phyloP scores from a whole-genome alignment of 257 asterid genomes.

The Lithospermum erythrorhizon region DNA sequence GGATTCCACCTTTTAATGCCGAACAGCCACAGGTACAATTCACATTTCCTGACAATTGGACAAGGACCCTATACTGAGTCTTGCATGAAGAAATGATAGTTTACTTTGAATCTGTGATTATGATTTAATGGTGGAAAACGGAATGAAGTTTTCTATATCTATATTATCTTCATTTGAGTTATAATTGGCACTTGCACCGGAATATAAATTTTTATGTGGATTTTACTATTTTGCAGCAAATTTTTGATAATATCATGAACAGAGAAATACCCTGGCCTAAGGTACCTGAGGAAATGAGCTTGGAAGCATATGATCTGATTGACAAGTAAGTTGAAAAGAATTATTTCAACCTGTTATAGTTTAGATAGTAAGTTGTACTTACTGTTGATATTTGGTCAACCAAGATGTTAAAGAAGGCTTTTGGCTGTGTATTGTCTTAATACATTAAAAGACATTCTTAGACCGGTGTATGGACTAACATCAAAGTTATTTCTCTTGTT shows the following conservation, averaged over 20 bases:
- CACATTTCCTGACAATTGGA: neutral
- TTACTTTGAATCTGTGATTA: too few relatives aligned
- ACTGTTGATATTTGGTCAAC: neutral
- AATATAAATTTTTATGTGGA: too few relatives aligned
- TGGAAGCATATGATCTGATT: slow-evolving; percentile 70
- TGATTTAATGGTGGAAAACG: too few relatives aligned
- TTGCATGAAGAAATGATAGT: too few relatives aligned
- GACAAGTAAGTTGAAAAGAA: slow-evolving; percentile 54
- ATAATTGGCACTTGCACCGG: too few relatives aligned
- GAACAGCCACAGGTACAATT: slow-evolving; percentile 61
- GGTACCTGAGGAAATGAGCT: slow-evolving; percentile 85
- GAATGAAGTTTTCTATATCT: too few relatives aligned
- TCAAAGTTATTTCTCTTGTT: slow-evolving; percentile 14
- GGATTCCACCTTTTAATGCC: slow-evolving; percentile 91
- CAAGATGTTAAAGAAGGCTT: neutral
- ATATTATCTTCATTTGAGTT: too few relatives aligned
- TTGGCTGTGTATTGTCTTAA: too few relatives aligned
- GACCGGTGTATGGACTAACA: slow-evolving; percentile 4
- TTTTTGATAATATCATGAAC: slow-evolving; percentile 80
- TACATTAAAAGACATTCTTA: too few relatives aligned
- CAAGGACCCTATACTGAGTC: neutral
- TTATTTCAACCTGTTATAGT: neutral
- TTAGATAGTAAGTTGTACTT: neutral
- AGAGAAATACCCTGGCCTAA: slow-evolving; percentile 94
- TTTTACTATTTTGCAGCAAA: slow-evolving; percentile 44